Percentiles rank a stretch among this genome's conserved stretches.
These are phyloP conservation scores for Taxillus chinensis DNA, from an alignment of 164 flowering plant species.

Conservation along the genomic window DNA sequence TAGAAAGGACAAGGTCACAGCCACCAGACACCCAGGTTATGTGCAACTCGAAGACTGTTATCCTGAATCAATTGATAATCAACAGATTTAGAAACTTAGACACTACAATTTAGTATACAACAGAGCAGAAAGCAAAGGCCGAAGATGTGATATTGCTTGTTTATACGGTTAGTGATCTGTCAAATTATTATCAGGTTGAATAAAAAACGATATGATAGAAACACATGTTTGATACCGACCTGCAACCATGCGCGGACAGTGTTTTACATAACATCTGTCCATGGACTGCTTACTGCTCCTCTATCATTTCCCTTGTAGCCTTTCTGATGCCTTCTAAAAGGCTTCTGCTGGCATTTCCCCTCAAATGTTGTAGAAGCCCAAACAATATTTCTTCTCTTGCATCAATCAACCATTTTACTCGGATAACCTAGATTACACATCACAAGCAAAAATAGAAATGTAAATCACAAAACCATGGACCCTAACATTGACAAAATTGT, in stretches of 20 bases:
- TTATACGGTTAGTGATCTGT: too few species aligned
- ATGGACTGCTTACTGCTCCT: conserved; percentile 98
- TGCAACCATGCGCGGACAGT: conserved; percentile 90
- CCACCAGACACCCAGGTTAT: conserved; percentile 92
- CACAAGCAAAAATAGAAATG: not conserved
- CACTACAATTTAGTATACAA: too few species aligned
- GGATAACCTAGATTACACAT: conserved; percentile 48
- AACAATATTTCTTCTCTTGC: conserved; percentile 93
- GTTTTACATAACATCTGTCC: conserved; percentile 95
- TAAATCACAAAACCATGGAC: not conserved
- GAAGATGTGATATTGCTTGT: too few species aligned
- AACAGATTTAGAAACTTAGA: too few species aligned
- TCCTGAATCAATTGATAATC: conserved; percentile 35
- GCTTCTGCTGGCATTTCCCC: conserved; percentile 40
- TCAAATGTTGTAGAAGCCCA: conserved; percentile 82
- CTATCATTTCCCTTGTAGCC: conserved; percentile 88
- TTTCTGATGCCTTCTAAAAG: conserved; percentile 66
- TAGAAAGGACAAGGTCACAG: conserved; percentile 76
- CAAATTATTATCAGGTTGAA: too few species aligned
- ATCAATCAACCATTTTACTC: conserved; percentile 96
- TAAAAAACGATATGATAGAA: too few species aligned
- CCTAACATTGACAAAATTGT: not conserved
- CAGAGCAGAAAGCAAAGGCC: too few species aligned
- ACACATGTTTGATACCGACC: conserved; percentile 24
- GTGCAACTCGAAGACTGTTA: conserved; percentile 76